Evolutionary conservation across 495 filamentous ascomycete genomes (phyloP), one percentile per base, ranked within the genome.

Genomic region (Penicillium dipodomyicola): DNA sequence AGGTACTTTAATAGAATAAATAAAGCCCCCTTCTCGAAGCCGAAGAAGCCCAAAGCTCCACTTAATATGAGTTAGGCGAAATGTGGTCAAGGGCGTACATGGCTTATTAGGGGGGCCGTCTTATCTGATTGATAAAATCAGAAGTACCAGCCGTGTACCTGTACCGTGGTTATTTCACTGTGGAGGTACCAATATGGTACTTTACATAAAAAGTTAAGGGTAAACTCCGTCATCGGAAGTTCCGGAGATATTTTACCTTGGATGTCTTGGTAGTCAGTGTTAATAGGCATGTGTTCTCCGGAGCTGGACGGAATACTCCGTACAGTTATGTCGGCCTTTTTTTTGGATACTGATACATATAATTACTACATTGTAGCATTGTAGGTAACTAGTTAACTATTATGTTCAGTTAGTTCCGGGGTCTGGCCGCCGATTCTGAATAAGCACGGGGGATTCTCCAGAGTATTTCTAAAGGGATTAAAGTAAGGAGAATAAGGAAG

Each of bases 101-200:
- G 22, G 17, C 52, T 52, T 39, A 12, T n/a, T 33, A 2, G 45
- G 30, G 44, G 44, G 14, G 37, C 27, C 10, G 22, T 58, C 65
- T 68, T 68, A 68, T 68, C 65, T 60, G 63, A 65, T 66, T 65
- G 65, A 68, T 67, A 63, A 67, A 49, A 44, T 49, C 45, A 20
- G 23, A 43, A n/a, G 52, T 54, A 54, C 30, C 43, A 3, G 1
- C 14, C 1, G 12, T 8, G 52, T 54, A 54, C 52, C 52, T 8
- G 22, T 27, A 27, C 32, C 30, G 20, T 40, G 22, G 23, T 29
- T 12, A 10, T 9, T 11, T 4, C n/a, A 54, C 14, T 7, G 9
- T 19, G 9, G 17, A 29, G 32, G 42, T 54, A 54, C 52, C 15
- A 5, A 10, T 17, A 15, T 4, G 22, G 32, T 54, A 54, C 52